These are phyloP conservation scores for Sarcodon sp. DNA, from an alignment of 768 basidiomycete genomes.

Conservation along the genomic window DNA sequence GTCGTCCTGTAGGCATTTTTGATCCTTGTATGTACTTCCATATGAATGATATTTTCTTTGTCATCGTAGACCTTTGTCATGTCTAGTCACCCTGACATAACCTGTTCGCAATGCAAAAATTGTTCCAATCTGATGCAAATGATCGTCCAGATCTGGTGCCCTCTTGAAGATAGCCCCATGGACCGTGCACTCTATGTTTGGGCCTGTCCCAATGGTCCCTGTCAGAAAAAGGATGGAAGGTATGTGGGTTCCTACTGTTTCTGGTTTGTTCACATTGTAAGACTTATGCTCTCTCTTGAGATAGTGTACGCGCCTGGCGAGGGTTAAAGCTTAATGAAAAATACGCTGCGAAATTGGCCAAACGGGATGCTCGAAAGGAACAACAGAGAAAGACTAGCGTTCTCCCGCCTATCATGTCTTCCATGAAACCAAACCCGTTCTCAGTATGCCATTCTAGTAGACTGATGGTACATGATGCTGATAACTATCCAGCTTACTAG, in stretches of 20 bases:
- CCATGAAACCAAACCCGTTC: constrained; percentile 51
- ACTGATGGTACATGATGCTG: neutral
- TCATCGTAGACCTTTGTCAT: constrained; percentile 56
- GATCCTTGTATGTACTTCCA: constrained; percentile 28
- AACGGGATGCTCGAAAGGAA: constrained; percentile 30
- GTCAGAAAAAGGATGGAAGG: constrained; percentile 73
- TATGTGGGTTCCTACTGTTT: constrained; percentile 23
- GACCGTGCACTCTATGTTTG: constrained; percentile 81
- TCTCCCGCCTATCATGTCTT: constrained; percentile 18
- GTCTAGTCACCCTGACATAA: constrained; percentile 33
- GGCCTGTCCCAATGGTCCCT: constrained; percentile 59
- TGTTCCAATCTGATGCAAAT: constrained; percentile 72
- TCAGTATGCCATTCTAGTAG: constrained; percentile 25
- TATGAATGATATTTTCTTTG: constrained; percentile 14
- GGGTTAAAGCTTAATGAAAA: constrained; percentile 57
- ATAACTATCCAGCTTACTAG: constrained; percentile 9
- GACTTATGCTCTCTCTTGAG: constrained; percentile 6
- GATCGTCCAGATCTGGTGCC: constrained; percentile 83
- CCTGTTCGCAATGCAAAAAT: constrained; percentile 53
- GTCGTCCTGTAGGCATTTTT: constrained; percentile 72
- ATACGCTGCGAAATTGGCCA: constrained; percentile 64
- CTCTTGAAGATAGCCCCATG: constrained; percentile 73
- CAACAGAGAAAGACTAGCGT: constrained; percentile 23
- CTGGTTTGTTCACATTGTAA: neutral
- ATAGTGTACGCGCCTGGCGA: constrained; percentile 77